Evolutionary conservation across 2,329 filamentous ascomycete species (phyloP).

Genomic region (Colletotrichum spinosum): DNA sequence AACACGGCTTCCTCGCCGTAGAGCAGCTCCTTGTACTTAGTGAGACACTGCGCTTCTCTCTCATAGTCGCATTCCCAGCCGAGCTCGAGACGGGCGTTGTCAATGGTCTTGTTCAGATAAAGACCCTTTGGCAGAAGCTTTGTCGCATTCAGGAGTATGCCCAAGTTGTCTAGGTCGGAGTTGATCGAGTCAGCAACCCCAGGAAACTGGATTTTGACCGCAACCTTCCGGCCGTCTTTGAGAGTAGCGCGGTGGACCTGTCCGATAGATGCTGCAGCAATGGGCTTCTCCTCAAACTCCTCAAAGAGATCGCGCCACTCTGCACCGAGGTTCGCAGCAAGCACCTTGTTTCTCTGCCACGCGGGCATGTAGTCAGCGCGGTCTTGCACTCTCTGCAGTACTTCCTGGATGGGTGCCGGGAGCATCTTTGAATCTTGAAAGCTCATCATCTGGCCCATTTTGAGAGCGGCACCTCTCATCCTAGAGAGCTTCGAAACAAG

Average conservation of each 20-base stretch:
- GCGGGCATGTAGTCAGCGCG: slow-evolving; percentile 98
- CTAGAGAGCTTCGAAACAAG: slow-evolving; percentile 92
- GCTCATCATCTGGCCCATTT: slow-evolving; percentile 97
- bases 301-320: slow-evolving; percentile 88
- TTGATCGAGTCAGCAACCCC: slow-evolving; percentile 96
- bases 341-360: slow-evolving; percentile 89
- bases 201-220: slow-evolving; percentile 97
- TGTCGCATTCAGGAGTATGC: slow-evolving; percentile 89
- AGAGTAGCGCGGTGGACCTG: slow-evolving; percentile 92
- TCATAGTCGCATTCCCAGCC: slow-evolving; percentile 98
- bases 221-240: slow-evolving; percentile 80
- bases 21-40: slow-evolving; percentile 82
- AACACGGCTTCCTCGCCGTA: slow-evolving; percentile 80
- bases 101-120: slow-evolving; percentile 97
- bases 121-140: slow-evolving; percentile 90
- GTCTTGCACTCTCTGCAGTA: slow-evolving; percentile 94
- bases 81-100: slow-evolving; percentile 90
- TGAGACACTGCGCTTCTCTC: slow-evolving; percentile 85
- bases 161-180: slow-evolving; percentile 94
- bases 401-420: slow-evolving; percentile 85
- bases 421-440: slow-evolving; percentile 98
- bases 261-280: slow-evolving; percentile 96
- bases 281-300: slow-evolving; percentile 89
- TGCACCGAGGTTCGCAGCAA: slow-evolving; percentile 80
- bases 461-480: slow-evolving; percentile 97